These are phyloP conservation scores for Tulasnella sp. DNA, from an alignment of 768 basidiomycete species.

Conservation along the genomic window DNA sequence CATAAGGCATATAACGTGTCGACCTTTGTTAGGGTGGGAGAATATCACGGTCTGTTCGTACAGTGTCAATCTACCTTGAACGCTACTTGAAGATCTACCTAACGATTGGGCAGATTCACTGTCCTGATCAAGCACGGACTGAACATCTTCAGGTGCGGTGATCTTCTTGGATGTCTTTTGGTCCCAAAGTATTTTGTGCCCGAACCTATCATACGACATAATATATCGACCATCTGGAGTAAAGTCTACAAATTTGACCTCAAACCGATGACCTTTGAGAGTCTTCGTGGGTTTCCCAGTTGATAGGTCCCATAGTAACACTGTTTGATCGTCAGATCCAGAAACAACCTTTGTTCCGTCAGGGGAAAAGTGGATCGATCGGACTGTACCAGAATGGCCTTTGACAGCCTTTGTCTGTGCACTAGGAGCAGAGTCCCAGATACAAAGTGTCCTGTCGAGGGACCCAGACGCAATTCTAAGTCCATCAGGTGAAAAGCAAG, in stretches of 20 bases:
- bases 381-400: background rate
- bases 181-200: too few species aligned
- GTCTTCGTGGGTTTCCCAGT: constrained; percentile 2
- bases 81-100: too few species aligned
- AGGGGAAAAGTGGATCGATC: background rate
- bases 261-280: background rate
- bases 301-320: background rate
- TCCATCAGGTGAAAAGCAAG: constrained; percentile 12
- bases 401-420: background rate
- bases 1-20: too few species aligned
- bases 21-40: too few species aligned
- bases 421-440: constrained; percentile 3
- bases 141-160: too few species aligned
- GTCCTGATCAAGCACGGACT: too few species aligned
- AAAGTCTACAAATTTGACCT: constrained; percentile 6
- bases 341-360: background rate
- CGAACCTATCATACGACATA: too few species aligned
- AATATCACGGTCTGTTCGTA: too few species aligned
- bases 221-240: constrained; percentile 17
- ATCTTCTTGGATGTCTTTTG: too few species aligned
- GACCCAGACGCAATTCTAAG: background rate
- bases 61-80: too few species aligned
- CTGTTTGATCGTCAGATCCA: background rate
- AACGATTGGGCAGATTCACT: too few species aligned
- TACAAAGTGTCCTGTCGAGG: background rate